phyloP scores from a whole-genome alignment of 257 asterid genomes.

The Rauvolfia tetraphylla region DNA sequence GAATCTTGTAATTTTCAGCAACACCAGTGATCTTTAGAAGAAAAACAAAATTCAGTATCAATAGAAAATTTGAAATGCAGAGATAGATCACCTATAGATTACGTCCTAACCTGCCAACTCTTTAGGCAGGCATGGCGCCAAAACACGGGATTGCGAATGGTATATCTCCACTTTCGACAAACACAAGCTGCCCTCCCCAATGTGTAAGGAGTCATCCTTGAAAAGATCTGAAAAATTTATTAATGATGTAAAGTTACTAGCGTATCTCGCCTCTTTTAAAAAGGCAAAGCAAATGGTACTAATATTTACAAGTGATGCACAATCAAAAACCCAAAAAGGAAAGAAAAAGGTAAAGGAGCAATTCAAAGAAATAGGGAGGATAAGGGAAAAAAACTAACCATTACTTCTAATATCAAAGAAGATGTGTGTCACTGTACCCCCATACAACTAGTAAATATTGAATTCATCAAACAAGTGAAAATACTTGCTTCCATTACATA shows the following conservation, averaged over 20 bases:
- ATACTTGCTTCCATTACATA: background rate
- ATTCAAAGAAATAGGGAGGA: background rate
- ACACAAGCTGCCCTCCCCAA: conserved; percentile 93
- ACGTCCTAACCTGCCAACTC: conserved; percentile 76
- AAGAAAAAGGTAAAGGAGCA: background rate
- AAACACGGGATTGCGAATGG: conserved; percentile 85
- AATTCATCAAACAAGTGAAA: background rate
- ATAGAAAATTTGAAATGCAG: conserved; percentile 5
- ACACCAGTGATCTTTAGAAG: conserved; percentile 53
- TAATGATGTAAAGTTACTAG: conserved; percentile 1
- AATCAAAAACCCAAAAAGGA: background rate
- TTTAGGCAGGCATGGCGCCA: conserved; percentile 92
- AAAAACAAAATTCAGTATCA: conserved; percentile 15
- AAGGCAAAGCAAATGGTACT: background rate
- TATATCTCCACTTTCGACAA: conserved; percentile 93
- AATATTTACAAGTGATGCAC: background rate
- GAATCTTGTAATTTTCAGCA: conserved; percentile 62
- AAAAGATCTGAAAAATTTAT: conserved; percentile 55
- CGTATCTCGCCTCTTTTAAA: background rate
- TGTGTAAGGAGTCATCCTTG: conserved; percentile 67
- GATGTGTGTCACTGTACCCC: background rate
- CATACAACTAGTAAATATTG: background rate
- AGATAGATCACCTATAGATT: background rate
- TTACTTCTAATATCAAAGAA: background rate
- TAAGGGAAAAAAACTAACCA: background rate